phyloP scores from a whole-genome alignment of 345 rosid species.

The Populus nigra region DNA sequence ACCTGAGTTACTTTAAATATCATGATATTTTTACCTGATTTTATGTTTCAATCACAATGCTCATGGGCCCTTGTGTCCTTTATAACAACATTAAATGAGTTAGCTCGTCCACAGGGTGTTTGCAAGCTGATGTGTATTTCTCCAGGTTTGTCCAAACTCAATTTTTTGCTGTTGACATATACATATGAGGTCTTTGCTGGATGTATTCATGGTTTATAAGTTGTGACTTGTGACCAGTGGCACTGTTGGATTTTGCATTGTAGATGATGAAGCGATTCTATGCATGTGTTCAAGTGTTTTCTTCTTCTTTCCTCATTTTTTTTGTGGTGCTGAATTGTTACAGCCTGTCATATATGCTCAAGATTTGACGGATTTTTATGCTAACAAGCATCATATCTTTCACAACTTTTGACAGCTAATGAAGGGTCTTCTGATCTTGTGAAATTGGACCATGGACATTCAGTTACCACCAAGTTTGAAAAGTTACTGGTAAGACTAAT shows the following conservation, averaged over 20 bases:
- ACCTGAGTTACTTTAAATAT: conserved; percentile 3
- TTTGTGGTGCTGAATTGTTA: not conserved
- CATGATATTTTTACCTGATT: not conserved
- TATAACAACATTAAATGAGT: not conserved
- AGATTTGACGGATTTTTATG: conserved; percentile 1
- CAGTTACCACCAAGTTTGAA: conserved; percentile 50
- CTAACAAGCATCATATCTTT: conserved; percentile 17
- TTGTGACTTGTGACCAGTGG: not conserved
- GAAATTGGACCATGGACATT: conserved; percentile 48
- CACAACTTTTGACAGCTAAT: conserved; percentile 34
- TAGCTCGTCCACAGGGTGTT: not conserved
- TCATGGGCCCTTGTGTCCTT: not conserved
- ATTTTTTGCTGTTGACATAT: not conserved
- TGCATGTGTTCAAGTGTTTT: conserved; percentile 14
- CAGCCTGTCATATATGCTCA: not conserved
- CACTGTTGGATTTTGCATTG: not conserved
- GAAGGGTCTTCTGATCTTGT: conserved; percentile 33
- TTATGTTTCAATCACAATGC: not conserved
- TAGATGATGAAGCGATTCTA: not conserved
- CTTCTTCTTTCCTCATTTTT: not conserved
- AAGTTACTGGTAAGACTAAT: conserved; percentile 69
- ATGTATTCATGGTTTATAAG: not conserved
- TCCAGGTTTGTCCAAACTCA: not conserved
- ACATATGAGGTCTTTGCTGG: not conserved
- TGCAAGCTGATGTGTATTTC: not conserved